Percentiles rank a stretch among this genome's conserved stretches.
These are phyloP conservation scores for Spencermartinsiella ligniputridi DNA, from an alignment of 1,139 yeast genomes.

Conservation along the genomic window DNA sequence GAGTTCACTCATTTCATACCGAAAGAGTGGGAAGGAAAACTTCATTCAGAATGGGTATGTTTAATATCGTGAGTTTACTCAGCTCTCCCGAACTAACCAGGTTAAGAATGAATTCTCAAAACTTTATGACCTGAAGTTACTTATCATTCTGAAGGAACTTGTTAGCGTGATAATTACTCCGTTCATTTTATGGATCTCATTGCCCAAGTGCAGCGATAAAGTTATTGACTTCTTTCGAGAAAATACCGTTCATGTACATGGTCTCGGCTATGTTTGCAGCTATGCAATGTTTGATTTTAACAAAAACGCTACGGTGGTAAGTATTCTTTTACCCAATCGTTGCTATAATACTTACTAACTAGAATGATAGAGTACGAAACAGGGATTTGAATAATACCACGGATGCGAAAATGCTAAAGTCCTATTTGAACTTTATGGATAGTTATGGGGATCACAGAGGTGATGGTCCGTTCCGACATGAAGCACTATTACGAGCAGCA, in stretches of 20 bases:
- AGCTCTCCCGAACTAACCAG: constrained; percentile 29
- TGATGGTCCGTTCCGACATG: neutral
- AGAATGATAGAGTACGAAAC: constrained; percentile 18
- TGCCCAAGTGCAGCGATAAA: constrained; percentile 66
- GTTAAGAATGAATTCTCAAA: constrained; percentile 80
- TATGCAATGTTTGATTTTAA: constrained; percentile 88
- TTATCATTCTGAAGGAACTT: constrained; percentile 72
- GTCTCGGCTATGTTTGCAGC: constrained; percentile 89
- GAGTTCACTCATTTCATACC: constrained; percentile 91
- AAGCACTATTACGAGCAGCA: neutral
- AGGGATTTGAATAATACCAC: constrained; percentile 39
- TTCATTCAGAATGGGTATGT: constrained; percentile 56
- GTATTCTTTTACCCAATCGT: neutral
- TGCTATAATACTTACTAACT: constrained; percentile 1
- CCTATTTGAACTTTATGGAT: constrained; percentile 81
- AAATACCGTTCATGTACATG: constrained; percentile 85
- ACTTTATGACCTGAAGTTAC: constrained; percentile 66
- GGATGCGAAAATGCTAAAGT: constrained; percentile 88
- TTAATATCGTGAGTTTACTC: neutral
- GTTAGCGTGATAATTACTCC: constrained; percentile 82
- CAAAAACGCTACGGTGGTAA: constrained; percentile 20
- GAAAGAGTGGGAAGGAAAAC: constrained; percentile 72
- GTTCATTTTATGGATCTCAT: constrained; percentile 75
- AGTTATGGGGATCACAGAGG: constrained; percentile 50
- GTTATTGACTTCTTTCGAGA: constrained; percentile 90